Evolutionary conservation across 768 basidiomycete genomes (phyloP).

Genomic region (Amanita fuliginea): DNA sequence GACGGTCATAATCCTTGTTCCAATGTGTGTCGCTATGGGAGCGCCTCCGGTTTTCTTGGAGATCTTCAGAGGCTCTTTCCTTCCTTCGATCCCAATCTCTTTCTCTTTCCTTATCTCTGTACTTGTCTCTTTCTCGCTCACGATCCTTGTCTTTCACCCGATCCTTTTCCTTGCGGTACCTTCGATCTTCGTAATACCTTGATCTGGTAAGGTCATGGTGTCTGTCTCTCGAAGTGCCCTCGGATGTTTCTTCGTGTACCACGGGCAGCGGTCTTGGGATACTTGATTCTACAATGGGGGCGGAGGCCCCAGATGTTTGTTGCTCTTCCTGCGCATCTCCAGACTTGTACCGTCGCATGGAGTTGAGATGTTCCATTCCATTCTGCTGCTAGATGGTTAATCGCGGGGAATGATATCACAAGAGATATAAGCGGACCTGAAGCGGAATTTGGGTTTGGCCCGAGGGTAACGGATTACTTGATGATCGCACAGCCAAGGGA

Average conservation of each 20-base stretch:
- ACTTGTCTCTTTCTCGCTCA: neutral
- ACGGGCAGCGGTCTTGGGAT: neutral
- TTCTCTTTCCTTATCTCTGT: neutral
- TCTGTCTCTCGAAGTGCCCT: neutral
- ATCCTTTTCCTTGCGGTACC: neutral
- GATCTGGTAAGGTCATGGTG: neutral
- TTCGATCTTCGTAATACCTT: neutral
- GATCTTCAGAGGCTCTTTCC: neutral
- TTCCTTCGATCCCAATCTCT: neutral
- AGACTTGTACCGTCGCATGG: neutral
- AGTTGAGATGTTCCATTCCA: neutral
- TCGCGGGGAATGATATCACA: neutral
- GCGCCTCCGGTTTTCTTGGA: neutral
- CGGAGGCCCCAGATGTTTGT: neutral
- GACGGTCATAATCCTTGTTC: neutral
- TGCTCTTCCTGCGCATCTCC: neutral
- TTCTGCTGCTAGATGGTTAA: neutral
- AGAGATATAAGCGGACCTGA: neutral
- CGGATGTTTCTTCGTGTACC: neutral
- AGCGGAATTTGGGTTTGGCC: neutral
- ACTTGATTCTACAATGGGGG: neutral
- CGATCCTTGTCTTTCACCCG: neutral
- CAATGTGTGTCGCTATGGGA: slow-evolving; percentile 1
- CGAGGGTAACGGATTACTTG: neutral
- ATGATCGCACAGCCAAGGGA: slow-evolving; percentile 1